Evolutionary conservation across 257 asterid genomes (phyloP).

Genomic region (Leptodermis oblonga): DNA sequence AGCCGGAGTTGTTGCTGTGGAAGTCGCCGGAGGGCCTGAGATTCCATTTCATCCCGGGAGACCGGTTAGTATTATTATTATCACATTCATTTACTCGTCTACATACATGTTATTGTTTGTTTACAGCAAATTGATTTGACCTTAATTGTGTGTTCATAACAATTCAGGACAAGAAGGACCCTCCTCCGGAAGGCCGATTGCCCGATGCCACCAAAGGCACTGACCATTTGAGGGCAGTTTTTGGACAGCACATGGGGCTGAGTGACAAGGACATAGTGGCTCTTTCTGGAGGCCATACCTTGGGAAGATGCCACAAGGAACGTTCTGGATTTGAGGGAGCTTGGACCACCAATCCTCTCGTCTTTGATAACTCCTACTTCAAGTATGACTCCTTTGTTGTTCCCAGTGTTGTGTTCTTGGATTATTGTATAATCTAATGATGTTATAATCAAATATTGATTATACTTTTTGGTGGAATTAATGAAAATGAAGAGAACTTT

Average conservation of each 20-base stretch:
- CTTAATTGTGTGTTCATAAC: background rate
- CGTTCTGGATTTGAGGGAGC: constrained; percentile 86
- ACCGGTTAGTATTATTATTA: constrained; percentile 33
- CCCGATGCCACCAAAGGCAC: constrained; percentile 81
- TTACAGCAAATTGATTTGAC: too few species aligned
- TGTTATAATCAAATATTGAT: too few species aligned
- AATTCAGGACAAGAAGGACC: constrained; percentile 61
- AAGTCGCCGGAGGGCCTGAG: constrained; percentile 92
- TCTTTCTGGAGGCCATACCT: constrained; percentile 87
- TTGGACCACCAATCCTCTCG: constrained; percentile 78
- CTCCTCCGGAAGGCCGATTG: constrained; percentile 78
- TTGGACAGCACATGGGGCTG: constrained; percentile 87
- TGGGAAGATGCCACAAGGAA: constrained; percentile 88
- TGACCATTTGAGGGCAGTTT: constrained; percentile 79
- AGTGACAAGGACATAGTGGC: constrained; percentile 74
- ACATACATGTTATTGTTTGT: too few species aligned
- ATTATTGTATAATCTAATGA: background rate
- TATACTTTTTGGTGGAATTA: background rate
- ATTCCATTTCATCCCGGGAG: constrained; percentile 85
- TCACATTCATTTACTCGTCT: too few species aligned
- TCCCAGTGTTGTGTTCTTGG: background rate
- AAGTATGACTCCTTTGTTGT: constrained; percentile 25
- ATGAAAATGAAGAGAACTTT: constrained; percentile 58
- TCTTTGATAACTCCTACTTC: constrained; percentile 71
- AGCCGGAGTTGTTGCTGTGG: constrained; percentile 92